Percentiles rank a stretch among this genome's conserved stretches.
Evolutionary conservation across 2,329 filamentous ascomycete genomes (phyloP).

Genomic region (Pseudogymnoascus sp.): DNA sequence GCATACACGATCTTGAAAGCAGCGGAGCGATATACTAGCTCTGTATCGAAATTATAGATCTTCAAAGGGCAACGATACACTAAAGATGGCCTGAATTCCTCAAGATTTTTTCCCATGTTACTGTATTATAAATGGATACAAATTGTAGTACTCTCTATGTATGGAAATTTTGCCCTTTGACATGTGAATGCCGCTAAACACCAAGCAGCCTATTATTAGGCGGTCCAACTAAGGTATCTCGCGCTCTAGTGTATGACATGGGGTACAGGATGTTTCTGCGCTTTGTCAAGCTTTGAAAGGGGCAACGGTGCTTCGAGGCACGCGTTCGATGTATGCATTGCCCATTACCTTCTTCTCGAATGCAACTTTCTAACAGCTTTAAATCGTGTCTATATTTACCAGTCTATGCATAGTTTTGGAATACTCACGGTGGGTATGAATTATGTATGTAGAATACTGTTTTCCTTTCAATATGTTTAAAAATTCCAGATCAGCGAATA

Average conservation of each 20-base stretch:
- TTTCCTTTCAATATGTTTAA: neutral
- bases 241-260: neutral
- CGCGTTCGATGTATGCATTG: neutral
- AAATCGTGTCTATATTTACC: neutral
- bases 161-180: neutral
- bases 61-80: neutral
- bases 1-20: slow-evolving; percentile 36
- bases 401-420: neutral
- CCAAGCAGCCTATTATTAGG: neutral
- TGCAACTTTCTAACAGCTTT: neutral
- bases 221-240: neutral
- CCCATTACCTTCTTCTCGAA: neutral
- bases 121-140: neutral
- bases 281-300: neutral
- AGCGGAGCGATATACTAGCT: neutral
- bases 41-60: neutral
- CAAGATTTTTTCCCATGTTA: neutral
- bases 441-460: neutral
- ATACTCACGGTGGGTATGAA: neutral
- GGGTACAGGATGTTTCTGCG: neutral
- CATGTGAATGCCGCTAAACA: neutral
- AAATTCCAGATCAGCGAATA: neutral
- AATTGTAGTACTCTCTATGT: neutral
- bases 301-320: neutral
- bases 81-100: neutral